phyloP scores from a whole-genome alignment of 257 asterid species.

The Capsicum baccatum region DNA sequence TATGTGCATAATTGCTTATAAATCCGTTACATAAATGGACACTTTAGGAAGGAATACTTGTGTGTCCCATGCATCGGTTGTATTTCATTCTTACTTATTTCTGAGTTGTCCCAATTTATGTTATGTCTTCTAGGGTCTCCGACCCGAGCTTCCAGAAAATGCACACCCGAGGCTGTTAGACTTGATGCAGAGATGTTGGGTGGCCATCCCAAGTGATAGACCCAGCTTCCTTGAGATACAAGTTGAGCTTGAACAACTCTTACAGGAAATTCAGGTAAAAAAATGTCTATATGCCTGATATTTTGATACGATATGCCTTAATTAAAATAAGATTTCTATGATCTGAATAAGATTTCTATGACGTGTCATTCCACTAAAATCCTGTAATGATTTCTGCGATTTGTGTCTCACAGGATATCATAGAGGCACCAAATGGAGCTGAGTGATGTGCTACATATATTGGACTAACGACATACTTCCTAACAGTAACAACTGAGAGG shows the following conservation, averaged over 20 bases:
- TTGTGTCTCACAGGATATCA: slow-evolving; percentile 48
- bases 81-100: neutral
- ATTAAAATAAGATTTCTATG: neutral
- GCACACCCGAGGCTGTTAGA: slow-evolving; percentile 67
- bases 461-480: slow-evolving; percentile 33
- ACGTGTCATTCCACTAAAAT: neutral
- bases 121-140: slow-evolving; percentile 66
- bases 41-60: neutral
- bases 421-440: slow-evolving; percentile 46
- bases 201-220: slow-evolving; percentile 61
- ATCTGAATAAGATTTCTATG: neutral
- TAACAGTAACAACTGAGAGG: slow-evolving; percentile 41
- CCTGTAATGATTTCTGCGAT: neutral
- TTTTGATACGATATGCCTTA: neutral
- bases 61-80: slow-evolving; percentile 3
- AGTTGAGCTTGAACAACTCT: slow-evolving; percentile 69
- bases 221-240: slow-evolving; percentile 71
- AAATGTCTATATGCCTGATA: neutral
- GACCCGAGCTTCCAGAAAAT: slow-evolving; percentile 76
- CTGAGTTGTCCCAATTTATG: slow-evolving; percentile 6
- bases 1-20: slow-evolving; percentile 21
- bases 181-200: slow-evolving; percentile 92
- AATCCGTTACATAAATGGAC: neutral
- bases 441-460: slow-evolving; percentile 27
- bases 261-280: slow-evolving; percentile 61